phyloP scores from a whole-genome alignment of 2,329 filamentous ascomycete species.

The Pyricularia pennisetigena region DNA sequence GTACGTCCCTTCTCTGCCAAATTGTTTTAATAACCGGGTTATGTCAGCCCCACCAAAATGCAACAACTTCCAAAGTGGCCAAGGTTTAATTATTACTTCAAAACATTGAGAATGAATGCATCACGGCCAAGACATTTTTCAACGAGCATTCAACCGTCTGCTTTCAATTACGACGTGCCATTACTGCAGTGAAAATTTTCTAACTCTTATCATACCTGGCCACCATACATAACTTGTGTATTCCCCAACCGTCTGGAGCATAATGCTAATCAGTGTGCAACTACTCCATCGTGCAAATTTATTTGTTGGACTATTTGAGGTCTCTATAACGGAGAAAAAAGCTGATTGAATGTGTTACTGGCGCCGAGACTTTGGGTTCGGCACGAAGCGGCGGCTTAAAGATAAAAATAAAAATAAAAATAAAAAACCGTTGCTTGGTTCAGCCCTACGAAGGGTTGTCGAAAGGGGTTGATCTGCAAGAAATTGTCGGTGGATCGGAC shows the following conservation, averaged over 20 bases:
- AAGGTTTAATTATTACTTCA: background rate
- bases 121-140: background rate
- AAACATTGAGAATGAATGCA: background rate
- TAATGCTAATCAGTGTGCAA: background rate
- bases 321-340: background rate
- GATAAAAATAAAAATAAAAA: no score
- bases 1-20: background rate
- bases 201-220: background rate
- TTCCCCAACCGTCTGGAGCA: background rate
- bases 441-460: background rate
- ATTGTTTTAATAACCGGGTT: background rate
- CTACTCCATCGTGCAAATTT: background rate
- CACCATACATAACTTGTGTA: background rate
- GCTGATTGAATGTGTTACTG: background rate
- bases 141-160: background rate
- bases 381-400: background rate
- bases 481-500: background rate
- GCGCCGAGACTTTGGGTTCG: background rate
- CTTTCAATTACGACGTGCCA: background rate
- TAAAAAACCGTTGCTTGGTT: background rate
- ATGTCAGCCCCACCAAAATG: background rate
- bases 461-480: background rate
- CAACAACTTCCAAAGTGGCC: background rate
- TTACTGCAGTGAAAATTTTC: no score
- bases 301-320: background rate